Conservation (phyloP, 345 rosid species). For the Dovyalis caffra region DNA sequence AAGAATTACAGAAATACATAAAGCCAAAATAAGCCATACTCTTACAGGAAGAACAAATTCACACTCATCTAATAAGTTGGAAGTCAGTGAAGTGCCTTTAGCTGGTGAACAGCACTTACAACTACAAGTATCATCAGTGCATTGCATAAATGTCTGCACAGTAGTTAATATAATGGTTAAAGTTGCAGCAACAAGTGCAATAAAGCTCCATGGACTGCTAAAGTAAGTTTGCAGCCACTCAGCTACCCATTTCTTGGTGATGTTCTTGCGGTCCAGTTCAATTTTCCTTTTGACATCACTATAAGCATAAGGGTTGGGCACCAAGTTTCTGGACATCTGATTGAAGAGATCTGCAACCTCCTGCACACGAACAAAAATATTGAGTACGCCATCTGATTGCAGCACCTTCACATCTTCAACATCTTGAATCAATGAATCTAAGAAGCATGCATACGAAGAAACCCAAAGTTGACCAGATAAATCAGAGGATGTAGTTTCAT, state of each 20-base stretch:
- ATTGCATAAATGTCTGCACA: too few species aligned
- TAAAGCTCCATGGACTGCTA: too few species aligned
- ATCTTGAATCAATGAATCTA: constrained; percentile 21
- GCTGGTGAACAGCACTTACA: too few species aligned
- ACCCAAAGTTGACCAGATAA: background rate
- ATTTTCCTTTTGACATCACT: background rate
- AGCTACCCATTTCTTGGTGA: background rate
- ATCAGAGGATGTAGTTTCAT: constrained; percentile 19
- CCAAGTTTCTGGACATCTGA: constrained; percentile 15
- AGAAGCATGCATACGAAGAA: constrained; percentile 15
- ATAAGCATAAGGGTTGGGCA: constrained; percentile 1
- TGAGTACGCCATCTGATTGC: constrained; percentile 7
- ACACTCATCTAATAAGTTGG: too few species aligned
- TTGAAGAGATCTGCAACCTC: constrained; percentile 21
- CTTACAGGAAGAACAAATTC: too few species aligned
- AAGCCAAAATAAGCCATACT: too few species aligned
- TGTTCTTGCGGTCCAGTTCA: constrained; percentile 1
- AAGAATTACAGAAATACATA: too few species aligned
- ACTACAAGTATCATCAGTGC: too few species aligned
- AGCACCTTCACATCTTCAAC: constrained; percentile 20
- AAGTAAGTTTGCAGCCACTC: background rate
- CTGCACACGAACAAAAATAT: constrained; percentile 14
- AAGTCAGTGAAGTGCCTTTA: too few species aligned
- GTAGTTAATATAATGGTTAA: too few species aligned
- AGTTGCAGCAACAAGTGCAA: too few species aligned